Evolutionary conservation across 2,329 filamentous ascomycete genomes (phyloP).

Genomic region (Aspergillus brasiliensis): DNA sequence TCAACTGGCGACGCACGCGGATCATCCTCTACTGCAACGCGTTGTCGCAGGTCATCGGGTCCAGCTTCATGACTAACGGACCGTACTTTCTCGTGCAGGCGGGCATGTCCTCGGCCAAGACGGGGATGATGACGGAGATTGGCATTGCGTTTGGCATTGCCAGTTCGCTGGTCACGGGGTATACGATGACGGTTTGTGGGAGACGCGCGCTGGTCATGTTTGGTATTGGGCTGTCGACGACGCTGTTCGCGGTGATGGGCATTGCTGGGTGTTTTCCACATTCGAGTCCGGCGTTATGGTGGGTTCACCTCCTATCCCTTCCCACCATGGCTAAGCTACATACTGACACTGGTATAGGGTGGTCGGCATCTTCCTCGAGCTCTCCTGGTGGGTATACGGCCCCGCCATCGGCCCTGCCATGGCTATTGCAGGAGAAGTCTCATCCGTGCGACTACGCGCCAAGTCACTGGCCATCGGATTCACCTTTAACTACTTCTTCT

Average conservation of each 20-base stretch:
- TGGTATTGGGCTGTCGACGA: not conserved
- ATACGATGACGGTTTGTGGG: not conserved
- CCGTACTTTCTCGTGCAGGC: conserved; percentile 5
- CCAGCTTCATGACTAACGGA: conserved; percentile 1
- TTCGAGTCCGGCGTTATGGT: not conserved
- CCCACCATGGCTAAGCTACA: no score
- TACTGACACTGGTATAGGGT: not conserved
- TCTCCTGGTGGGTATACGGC: conserved; percentile 6
- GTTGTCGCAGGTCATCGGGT: conserved; percentile 1
- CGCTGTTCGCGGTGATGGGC: not conserved
- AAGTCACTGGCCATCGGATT: conserved; percentile 7
- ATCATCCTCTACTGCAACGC: conserved; percentile 9
- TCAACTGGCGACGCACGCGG: conserved; percentile 7
- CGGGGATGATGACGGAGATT: conserved; percentile 5
- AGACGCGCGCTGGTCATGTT: not conserved
- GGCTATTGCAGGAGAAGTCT: conserved; percentile 7
- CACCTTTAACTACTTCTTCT: conserved; percentile 4
- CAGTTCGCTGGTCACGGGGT: not conserved
- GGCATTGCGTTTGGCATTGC: conserved; percentile 1
- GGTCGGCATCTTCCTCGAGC: conserved; percentile 9
- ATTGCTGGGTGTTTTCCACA: conserved; percentile 5
- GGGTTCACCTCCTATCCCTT: not conserved
- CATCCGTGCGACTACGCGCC: conserved; percentile 1
- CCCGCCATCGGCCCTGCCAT: conserved; percentile 8
- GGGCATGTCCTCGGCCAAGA: not conserved